Percentiles rank a stretch among this genome's conserved stretches.
These are phyloP conservation scores for Fonsecaea monophora DNA, from an alignment of 2,329 filamentous ascomycete genomes.

Conservation along the genomic window DNA sequence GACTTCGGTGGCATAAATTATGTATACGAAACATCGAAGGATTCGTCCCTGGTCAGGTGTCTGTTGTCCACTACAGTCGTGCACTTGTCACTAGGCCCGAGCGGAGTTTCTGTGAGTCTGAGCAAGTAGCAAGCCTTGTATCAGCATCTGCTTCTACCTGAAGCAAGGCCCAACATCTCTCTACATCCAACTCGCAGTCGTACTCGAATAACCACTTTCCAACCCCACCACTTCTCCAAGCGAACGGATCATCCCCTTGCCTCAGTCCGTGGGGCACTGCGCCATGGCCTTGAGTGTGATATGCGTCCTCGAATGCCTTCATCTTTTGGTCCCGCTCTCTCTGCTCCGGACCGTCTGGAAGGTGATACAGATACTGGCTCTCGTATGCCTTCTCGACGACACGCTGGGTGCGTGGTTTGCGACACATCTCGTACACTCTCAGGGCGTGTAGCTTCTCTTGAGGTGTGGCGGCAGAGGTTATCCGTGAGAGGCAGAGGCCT, in stretches of 20 bases:
- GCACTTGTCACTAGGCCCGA: conserved; percentile 2
- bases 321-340: conserved; percentile 47
- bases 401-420: conserved; percentile 50
- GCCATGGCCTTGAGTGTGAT: conserved; percentile 18
- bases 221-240: conserved; percentile 27
- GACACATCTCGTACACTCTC: conserved; percentile 46
- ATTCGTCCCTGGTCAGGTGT: background rate
- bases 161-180: conserved; percentile 17
- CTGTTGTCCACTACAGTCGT: background rate
- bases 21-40: background rate
- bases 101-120: conserved; percentile 2
- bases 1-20: background rate
- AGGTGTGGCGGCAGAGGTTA: conserved; percentile 38
- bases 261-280: conserved; percentile 6
- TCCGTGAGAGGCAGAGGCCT: conserved; percentile 45
- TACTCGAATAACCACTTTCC: conserved; percentile 28
- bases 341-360: conserved; percentile 51
- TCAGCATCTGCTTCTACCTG: conserved; percentile 5
- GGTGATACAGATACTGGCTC: conserved; percentile 48
- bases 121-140: background rate
- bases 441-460: conserved; percentile 45
- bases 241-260: conserved; percentile 25
- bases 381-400: conserved; percentile 46
- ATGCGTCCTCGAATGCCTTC: conserved; percentile 18
- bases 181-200: conserved; percentile 15